phyloP scores from a whole-genome alignment of 1,284 basidiomycete genomes.

The Porogramme epimiltina region DNA sequence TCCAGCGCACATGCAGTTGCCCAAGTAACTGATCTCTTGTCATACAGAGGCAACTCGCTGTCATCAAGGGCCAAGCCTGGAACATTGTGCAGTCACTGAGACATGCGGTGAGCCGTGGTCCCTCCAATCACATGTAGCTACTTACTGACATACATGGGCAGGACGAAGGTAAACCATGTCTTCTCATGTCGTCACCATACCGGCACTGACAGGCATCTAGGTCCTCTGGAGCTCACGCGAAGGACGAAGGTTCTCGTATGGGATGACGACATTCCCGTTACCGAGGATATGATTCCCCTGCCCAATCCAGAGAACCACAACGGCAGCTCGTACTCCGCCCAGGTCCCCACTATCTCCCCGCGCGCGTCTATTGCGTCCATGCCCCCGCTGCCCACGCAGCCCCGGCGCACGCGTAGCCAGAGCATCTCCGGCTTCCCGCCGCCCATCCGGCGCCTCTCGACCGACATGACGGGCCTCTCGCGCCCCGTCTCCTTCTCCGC shows the following conservation, averaged over 20 bases:
- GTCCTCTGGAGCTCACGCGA: slow-evolving; percentile 83
- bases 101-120: slow-evolving; percentile 60
- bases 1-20: background rate
- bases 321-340: slow-evolving; percentile 36
- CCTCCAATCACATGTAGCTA: slow-evolving; percentile 6
- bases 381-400: slow-evolving; percentile 44
- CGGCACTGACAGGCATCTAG: slow-evolving; percentile 37
- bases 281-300: slow-evolving; percentile 49
- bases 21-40: slow-evolving; percentile 4
- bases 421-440: slow-evolving; percentile 70
- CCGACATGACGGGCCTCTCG: slow-evolving; percentile 50
- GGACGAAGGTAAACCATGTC: slow-evolving; percentile 55
- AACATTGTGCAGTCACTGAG: slow-evolving; percentile 85
- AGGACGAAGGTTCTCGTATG: slow-evolving; percentile 78
- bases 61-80: slow-evolving; percentile 92
- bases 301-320: slow-evolving; percentile 34
- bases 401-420: slow-evolving; percentile 53
- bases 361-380: slow-evolving; percentile 62
- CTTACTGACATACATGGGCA: slow-evolving; percentile 28
- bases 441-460: slow-evolving; percentile 60
- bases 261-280: slow-evolving; percentile 83
- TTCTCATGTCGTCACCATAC: slow-evolving; percentile 7
- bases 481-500: slow-evolving; percentile 79
- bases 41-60: slow-evolving; percentile 77
- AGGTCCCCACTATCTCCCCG: slow-evolving; percentile 43